phyloP scores from a whole-genome alignment of 2,329 filamentous ascomycete genomes.

The Lecanicillium sp. region DNA sequence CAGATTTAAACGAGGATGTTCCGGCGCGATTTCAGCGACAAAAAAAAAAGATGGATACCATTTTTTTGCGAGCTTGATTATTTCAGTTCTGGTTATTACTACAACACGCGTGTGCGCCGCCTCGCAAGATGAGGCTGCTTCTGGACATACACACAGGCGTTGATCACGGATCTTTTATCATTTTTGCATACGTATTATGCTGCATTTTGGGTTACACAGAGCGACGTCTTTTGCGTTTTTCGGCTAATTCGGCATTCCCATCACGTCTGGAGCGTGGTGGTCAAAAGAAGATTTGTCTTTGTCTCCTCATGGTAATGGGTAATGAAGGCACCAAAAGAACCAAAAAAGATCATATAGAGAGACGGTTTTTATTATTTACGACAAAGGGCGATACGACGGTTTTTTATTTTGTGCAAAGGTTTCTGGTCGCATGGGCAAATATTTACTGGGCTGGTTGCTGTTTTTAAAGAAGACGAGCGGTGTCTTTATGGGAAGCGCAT shows the following conservation, averaged over 20 bases:
- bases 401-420: conserved; percentile 10
- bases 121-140: conserved; percentile 24
- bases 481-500: conserved; percentile 19
- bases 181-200: conserved; percentile 25
- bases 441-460: conserved; percentile 20
- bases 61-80: conserved; percentile 26
- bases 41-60: conserved; percentile 38
- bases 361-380: conserved; percentile 24
- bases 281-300: conserved; percentile 2
- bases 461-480: conserved; percentile 25
- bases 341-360: conserved; percentile 44
- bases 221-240: conserved; percentile 20
- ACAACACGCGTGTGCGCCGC: conserved; percentile 17
- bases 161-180: conserved; percentile 13
- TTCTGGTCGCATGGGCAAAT: conserved; percentile 26
- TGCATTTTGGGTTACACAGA: conserved; percentile 17
- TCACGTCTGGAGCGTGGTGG: conserved; percentile 14
- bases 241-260: conserved; percentile 37
- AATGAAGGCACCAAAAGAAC: conserved; percentile 38
- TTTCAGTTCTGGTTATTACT: conserved; percentile 19
- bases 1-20: conserved; percentile 24
- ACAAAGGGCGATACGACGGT: conserved; percentile 16
- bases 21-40: conserved; percentile 25
- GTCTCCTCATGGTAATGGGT: conserved; percentile 27
- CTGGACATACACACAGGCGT: conserved; percentile 33